Evolutionary conservation across 495 filamentous ascomycete genomes (phyloP).

Genomic region (Penicillium alfredii): DNA sequence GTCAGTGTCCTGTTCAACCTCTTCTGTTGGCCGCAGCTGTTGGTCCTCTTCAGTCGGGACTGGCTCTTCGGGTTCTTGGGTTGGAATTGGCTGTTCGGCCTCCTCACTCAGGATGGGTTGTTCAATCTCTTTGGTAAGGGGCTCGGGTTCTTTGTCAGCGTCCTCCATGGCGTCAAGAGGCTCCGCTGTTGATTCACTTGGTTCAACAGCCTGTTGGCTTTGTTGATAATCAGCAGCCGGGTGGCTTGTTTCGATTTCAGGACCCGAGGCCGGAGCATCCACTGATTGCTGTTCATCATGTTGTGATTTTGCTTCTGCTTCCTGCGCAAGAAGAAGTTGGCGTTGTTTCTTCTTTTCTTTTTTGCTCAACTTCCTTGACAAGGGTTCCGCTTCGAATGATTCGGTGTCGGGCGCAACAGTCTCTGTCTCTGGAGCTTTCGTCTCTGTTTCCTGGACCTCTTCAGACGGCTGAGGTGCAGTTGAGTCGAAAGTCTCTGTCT

Average conservation of each 20-base stretch:
- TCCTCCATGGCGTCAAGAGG: neutral
- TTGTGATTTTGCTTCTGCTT: slow-evolving; percentile 6
- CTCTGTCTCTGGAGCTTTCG: slow-evolving; percentile 4
- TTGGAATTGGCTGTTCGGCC: slow-evolving; percentile 1
- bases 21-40: too few species aligned
- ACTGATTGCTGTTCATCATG: slow-evolving; percentile 4
- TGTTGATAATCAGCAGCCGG: neutral
- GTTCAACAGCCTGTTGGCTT: neutral
- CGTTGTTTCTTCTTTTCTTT: slow-evolving; percentile 32
- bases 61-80: too few species aligned
- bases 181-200: neutral
- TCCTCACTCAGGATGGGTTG: too few species aligned
- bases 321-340: slow-evolving; percentile 7
- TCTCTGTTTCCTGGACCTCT: slow-evolving; percentile 1
- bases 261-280: slow-evolving; percentile 1
- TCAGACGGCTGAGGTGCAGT: slow-evolving; percentile 1
- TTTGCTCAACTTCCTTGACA: slow-evolving; percentile 25
- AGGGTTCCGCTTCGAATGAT: slow-evolving; percentile 7
- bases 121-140: too few species aligned
- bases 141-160: neutral
- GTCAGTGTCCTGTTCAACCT: neutral
- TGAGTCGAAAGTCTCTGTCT: neutral
- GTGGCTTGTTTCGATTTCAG: neutral
- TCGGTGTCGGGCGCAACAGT: slow-evolving; percentile 4
- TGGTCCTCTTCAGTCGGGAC: neutral